Evolutionary conservation across 2,329 filamentous ascomycete genomes (phyloP), one percentile per base, ranked within the genome.

Genomic region (Pestalotiopsis sp.): DNA sequence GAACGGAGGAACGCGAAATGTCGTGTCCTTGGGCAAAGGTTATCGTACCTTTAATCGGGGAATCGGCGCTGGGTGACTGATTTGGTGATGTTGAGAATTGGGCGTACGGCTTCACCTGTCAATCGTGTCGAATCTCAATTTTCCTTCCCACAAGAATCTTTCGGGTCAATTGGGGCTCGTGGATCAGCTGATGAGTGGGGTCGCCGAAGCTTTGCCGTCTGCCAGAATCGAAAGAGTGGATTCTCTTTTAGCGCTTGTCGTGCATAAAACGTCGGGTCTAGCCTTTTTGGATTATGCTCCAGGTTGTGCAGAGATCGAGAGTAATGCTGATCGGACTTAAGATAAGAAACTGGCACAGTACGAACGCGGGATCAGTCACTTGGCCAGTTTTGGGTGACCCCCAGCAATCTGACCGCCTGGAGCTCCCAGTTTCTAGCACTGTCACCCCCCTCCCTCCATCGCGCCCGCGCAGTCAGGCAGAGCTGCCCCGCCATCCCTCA

Each of bases 111-210:
- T 65, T 65, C 44, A 65, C 60, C 40, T 63, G 38, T 48, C 38
- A 63, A 63, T 63, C 60, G 38, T 35, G 26, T 24, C 38, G 39
- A 63, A 57, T 59, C 30, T 65, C 48, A 59, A 52, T 66, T 66
- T 66, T 66, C 64, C 64, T 66, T 22, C 30, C 52, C 13, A 13
- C 17, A 39, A 24, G 22, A 66, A 63, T 14, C 20, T 63, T 63
- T 22, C n/a, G 60, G 40, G 55, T 30, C 55, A 52, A 38, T 66
- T 66, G 64, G 64, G 64, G 64, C 52, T 66, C 52, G 64, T 66
- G 64, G 64, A 66, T 55, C 64, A 66, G 64, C 64, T 66, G 64
- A 66, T 30, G 30, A 59, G 63, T 65, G 52, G 40, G 48, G 48
- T 14, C 14, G 24, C 35, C 62, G 62, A 65, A 57, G 62, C 48